Percentiles rank a stretch among this genome's conserved stretches.
phyloP scores from a whole-genome alignment of 345 rosid species.

The Lagerstroemia speciosa region DNA sequence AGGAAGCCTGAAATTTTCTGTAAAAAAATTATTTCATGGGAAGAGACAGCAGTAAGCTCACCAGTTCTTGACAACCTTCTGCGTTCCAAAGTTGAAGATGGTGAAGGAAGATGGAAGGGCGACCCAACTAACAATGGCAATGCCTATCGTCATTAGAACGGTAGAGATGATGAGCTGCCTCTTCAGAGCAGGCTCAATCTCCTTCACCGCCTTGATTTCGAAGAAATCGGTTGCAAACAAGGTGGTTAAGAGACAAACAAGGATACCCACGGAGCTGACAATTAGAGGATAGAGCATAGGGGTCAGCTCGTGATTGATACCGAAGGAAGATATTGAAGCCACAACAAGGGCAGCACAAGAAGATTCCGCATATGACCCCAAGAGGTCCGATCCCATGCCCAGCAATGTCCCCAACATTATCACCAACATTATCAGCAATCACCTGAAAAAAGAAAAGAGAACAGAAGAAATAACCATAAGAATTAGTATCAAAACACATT shows the following conservation, averaged over 20 bases:
- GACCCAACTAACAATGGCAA: conserved; percentile 48
- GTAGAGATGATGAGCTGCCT: conserved; percentile 68
- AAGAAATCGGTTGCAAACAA: conserved; percentile 64
- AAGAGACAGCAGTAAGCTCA: conserved; percentile 15
- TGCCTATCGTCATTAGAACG: conserved; percentile 54
- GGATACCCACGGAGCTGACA: conserved; percentile 61
- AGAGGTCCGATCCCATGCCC: conserved; percentile 84
- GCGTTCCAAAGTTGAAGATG: conserved; percentile 59
- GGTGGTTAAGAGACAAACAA: conserved; percentile 64
- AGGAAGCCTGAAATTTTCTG: neutral
- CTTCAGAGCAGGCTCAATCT: conserved; percentile 66
- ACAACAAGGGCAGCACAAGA: conserved; percentile 77
- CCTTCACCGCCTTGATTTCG: conserved; percentile 63
- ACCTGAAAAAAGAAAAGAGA: conserved; percentile 32
- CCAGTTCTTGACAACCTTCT: conserved; percentile 68
- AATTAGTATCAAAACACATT: neutral
- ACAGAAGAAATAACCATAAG: neutral
- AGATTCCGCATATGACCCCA: conserved; percentile 68
- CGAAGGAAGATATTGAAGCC: conserved; percentile 72
- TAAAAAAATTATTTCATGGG: neutral
- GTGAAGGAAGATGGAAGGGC: conserved; percentile 64
- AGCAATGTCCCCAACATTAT: conserved; percentile 78
- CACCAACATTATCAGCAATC: conserved; percentile 84
- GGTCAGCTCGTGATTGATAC: conserved; percentile 59
- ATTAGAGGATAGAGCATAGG: conserved; percentile 66